A percentile compares a stretch with the other conserved stretches of the same genome.
phyloP scores from a whole-genome alignment of 805 yeast species.

The Cyberlindnera subsufficiens region DNA sequence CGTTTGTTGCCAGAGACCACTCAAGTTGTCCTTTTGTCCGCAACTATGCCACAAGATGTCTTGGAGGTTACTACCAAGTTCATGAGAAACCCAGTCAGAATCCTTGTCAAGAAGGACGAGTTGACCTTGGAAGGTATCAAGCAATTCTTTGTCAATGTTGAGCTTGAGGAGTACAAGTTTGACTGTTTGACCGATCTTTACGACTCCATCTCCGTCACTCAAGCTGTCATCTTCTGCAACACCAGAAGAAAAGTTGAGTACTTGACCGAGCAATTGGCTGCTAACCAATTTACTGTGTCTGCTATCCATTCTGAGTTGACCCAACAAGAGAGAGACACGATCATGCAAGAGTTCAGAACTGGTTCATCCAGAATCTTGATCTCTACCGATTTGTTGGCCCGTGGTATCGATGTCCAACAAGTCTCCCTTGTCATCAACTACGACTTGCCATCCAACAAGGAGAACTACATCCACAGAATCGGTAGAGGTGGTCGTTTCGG shows the following conservation, averaged over 20 bases:
- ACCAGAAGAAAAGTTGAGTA: conserved; percentile 91
- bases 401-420: conserved; percentile 98
- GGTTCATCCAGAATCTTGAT: conserved; percentile 92
- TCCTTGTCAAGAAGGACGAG: conserved; percentile 92
- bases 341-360: conserved; percentile 93
- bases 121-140: conserved; percentile 92
- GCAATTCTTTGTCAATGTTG: conserved; percentile 87
- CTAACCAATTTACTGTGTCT: conserved; percentile 82
- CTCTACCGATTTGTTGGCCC: conserved; percentile 92
- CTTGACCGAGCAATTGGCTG: conserved; percentile 68
- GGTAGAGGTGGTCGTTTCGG: conserved; percentile 99
- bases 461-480: conserved; percentile 94
- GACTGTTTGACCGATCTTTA: conserved; percentile 92
- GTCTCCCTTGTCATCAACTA: conserved; percentile 92
- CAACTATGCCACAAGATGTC: conserved; percentile 92
- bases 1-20: conserved; percentile 79
- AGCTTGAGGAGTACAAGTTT: conserved; percentile 89
- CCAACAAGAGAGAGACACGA: conserved; percentile 87
- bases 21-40: conserved; percentile 92
- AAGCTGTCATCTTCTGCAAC: conserved; percentile 97
- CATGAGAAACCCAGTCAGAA: conserved; percentile 92
- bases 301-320: conserved; percentile 96
- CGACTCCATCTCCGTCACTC: conserved; percentile 93
- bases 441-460: conserved; percentile 85
- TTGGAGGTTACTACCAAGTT: conserved; percentile 86